These are phyloP conservation scores for Scopulariopsis brevicaulis DNA, from an alignment of 2,329 filamentous ascomycete genomes.

Conservation along the genomic window DNA sequence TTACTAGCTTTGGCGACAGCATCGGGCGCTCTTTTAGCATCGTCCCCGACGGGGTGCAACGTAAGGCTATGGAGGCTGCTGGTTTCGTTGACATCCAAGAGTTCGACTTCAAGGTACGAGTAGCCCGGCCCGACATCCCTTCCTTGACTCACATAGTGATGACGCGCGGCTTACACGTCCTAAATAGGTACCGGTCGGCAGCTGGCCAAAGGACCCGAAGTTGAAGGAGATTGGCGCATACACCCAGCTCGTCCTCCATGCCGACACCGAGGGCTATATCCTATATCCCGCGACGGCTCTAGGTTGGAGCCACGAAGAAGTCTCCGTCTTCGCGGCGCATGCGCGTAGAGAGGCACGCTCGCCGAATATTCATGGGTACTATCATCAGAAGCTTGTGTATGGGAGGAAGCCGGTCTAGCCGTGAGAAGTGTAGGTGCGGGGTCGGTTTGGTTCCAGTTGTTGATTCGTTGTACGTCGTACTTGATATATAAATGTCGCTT, in stretches of 20 bases:
- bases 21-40: conserved; percentile 17
- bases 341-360: conserved; percentile 22
- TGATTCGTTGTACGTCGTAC: too few relatives aligned
- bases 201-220: conserved; percentile 30
- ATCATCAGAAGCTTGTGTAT: conserved; percentile 20
- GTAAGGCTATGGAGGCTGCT: conserved; percentile 19
- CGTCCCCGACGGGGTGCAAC: conserved; percentile 10
- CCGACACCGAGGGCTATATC: conserved; percentile 20
- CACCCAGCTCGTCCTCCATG: conserved; percentile 19
- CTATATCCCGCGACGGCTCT: conserved; percentile 23
- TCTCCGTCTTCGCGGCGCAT: conserved; percentile 19
- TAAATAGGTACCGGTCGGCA: conserved; percentile 27
- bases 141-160: conserved; percentile 45
- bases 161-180: conserved; percentile 19
- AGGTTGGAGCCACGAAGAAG: conserved; percentile 20
- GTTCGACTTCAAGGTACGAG: conserved; percentile 10
- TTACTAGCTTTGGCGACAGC: conserved; percentile 15
- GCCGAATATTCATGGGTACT: conserved; percentile 22
- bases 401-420: conserved; percentile 1
- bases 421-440: too few relatives aligned
- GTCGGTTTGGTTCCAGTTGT: too few relatives aligned
- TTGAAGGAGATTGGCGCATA: conserved; percentile 31
- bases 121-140: conserved; percentile 12
- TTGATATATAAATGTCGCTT: too few relatives aligned
- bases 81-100: conserved; percentile 28